Conservation (phyloP, 1,139 yeast species). For the Zygotorulaspora mrakii region DNA sequence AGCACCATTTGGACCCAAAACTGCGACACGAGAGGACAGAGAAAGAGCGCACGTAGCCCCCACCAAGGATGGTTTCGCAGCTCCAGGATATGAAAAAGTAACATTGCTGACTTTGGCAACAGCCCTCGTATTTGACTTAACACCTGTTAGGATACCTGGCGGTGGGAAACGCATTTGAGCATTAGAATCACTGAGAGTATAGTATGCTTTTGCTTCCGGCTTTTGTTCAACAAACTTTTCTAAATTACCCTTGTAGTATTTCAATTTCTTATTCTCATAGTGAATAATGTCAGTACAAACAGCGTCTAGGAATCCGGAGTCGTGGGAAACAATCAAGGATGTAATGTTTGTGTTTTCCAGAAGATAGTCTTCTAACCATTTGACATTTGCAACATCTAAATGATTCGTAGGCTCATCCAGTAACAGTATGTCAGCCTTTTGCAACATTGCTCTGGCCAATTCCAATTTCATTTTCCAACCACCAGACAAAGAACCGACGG, state of each 20-base stretch:
- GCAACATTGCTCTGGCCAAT: constrained; percentile 95
- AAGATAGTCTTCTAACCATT: constrained; percentile 89
- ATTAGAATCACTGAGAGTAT: constrained; percentile 88
- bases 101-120: constrained; percentile 89
- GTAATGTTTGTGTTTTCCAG: constrained; percentile 80
- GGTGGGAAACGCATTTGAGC: constrained; percentile 98
- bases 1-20: constrained; percentile 97
- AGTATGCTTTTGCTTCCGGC: constrained; percentile 95
- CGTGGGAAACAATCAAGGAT: constrained; percentile 94
- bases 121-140: constrained; percentile 89
- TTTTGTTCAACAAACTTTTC: constrained; percentile 86
- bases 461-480: constrained; percentile 99
- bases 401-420: constrained; percentile 99
- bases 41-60: constrained; percentile 85
- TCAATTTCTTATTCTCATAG: constrained; percentile 91
- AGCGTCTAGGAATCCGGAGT: constrained; percentile 90
- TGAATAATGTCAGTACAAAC: constrained; percentile 97
- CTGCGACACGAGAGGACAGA: constrained; percentile 91
- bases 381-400: constrained; percentile 89
- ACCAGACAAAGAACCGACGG: constrained; percentile 93
- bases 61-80: constrained; percentile 72
- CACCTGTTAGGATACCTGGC: constrained; percentile 95
- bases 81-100: constrained; percentile 87
- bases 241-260: constrained; percentile 92
- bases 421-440: constrained; percentile 92